These are phyloP conservation scores for Blastobotrys buckinghamii DNA, from an alignment of 1,139 yeast genomes.

Conservation along the genomic window DNA sequence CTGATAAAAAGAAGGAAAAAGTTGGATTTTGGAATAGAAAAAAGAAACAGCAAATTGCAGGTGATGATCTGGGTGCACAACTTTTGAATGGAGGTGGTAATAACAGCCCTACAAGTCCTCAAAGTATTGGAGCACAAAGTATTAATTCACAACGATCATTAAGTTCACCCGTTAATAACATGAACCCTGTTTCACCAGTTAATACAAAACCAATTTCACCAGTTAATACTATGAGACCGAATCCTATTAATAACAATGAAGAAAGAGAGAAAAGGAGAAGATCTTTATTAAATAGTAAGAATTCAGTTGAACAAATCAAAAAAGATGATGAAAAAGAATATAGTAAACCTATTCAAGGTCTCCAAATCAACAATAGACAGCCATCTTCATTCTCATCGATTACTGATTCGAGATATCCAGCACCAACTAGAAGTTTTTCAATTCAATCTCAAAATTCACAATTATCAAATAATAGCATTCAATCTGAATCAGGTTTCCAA, in stretches of 20 bases:
- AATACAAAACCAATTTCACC: background rate
- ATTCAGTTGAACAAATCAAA: constrained; percentile 27
- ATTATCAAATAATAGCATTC: constrained; percentile 5
- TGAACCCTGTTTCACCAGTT: background rate
- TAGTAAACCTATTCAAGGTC: constrained; percentile 1
- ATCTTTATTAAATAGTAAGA: constrained; percentile 27
- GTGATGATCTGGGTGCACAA: constrained; percentile 22
- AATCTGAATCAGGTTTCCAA: constrained; percentile 12
- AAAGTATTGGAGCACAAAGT: no score
- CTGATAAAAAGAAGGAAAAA: constrained; percentile 3
- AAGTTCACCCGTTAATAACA: background rate
- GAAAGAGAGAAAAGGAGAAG: constrained; percentile 10
- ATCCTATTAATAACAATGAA: background rate
- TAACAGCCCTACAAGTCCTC: background rate
- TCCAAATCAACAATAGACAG: background rate
- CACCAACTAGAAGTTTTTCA: constrained; percentile 1
- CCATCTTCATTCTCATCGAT: background rate
- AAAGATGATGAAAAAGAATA: constrained; percentile 4
- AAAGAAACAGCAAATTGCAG: constrained; percentile 7
- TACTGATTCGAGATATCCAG: constrained; percentile 9
- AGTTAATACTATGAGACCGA: background rate
- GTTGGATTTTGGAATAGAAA: constrained; percentile 3
- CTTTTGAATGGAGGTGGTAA: constrained; percentile 6
- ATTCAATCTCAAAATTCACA: background rate
- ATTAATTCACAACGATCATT: background rate